Percentiles rank a stretch among this genome's conserved stretches.
phyloP scores from a whole-genome alignment of 805 yeast species.

The Kuraishia capsulata region DNA sequence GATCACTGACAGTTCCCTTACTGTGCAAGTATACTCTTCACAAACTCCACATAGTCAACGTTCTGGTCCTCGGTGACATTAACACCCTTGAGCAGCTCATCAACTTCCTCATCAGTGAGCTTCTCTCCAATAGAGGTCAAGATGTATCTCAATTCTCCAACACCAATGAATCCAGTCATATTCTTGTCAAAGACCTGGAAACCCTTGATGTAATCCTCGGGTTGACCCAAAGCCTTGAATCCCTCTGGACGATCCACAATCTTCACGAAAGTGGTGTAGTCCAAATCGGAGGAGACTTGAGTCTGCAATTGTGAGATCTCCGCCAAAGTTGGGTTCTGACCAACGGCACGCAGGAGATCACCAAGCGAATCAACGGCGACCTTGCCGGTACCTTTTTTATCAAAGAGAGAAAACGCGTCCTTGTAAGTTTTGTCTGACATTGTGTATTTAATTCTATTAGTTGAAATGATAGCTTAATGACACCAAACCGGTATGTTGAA shows the following conservation, averaged over 20 bases:
- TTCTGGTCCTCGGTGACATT: slow-evolving; percentile 89
- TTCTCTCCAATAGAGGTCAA: slow-evolving; percentile 95
- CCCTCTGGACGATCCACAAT: slow-evolving; percentile 83
- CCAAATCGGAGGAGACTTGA: slow-evolving; percentile 34
- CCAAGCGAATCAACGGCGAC: slow-evolving; percentile 82
- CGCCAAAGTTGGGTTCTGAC: slow-evolving; percentile 94
- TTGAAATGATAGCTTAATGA: no score
- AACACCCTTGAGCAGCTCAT: slow-evolving; percentile 92
- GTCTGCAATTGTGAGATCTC: slow-evolving; percentile 61
- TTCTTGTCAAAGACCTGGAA: slow-evolving; percentile 98
- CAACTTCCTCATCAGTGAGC: slow-evolving; percentile 83
- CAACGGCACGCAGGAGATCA: slow-evolving; percentile 91
- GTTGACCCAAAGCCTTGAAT: slow-evolving; percentile 78
- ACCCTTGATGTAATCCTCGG: slow-evolving; percentile 88
- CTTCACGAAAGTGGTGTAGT: slow-evolving; percentile 68
- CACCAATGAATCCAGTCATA: slow-evolving; percentile 90
- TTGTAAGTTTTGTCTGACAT: slow-evolving; percentile 38
- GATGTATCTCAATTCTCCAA: slow-evolving; percentile 93
- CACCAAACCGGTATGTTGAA: no score
- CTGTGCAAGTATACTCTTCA: slow-evolving; percentile 87
- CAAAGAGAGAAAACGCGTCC: slow-evolving; percentile 95
- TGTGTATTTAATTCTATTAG: background rate
- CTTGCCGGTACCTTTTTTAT: slow-evolving; percentile 90
- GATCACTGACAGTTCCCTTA: no score
- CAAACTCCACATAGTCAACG: slow-evolving; percentile 91